Evolutionary conservation across 2,329 filamentous ascomycete species (phyloP).

Genomic region (Stenocarpella maydis): DNA sequence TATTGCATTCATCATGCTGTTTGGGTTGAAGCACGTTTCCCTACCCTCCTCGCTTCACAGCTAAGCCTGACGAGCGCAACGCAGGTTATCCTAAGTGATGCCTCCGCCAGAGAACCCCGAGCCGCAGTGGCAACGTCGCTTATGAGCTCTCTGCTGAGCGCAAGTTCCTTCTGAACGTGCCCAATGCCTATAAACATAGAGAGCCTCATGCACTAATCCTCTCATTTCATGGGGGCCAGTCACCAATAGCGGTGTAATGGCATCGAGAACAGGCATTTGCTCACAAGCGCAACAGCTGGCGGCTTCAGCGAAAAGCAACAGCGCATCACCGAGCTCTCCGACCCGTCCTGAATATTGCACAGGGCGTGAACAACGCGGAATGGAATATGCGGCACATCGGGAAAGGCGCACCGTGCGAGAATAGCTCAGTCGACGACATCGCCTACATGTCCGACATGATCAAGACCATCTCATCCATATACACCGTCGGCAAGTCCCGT

Average conservation of each 20-base stretch:
- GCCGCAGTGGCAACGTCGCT: constrained; percentile 39
- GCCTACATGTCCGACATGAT: constrained; percentile 41
- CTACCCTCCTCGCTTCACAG: constrained; percentile 6
- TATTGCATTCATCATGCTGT: background rate
- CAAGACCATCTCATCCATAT: constrained; percentile 36
- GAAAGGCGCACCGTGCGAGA: constrained; percentile 41
- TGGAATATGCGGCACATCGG: constrained; percentile 40
- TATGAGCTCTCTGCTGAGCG: constrained; percentile 38
- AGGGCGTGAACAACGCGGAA: constrained; percentile 40
- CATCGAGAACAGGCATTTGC: background rate
- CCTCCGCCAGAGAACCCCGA: background rate
- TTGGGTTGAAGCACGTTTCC: background rate
- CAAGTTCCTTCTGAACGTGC: constrained; percentile 40
- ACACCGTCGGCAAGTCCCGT: constrained; percentile 37
- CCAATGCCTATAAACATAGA: constrained; percentile 35
- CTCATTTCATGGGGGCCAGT: constrained; percentile 40
- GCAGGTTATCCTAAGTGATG: background rate
- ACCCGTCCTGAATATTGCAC: constrained; percentile 39
- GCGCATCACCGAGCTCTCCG: constrained; percentile 40
- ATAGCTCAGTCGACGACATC: constrained; percentile 41
- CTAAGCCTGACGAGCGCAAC: background rate
- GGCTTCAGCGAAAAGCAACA: constrained; percentile 40
- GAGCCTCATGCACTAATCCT: constrained; percentile 38
- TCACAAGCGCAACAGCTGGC: constrained; percentile 31
- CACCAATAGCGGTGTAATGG: background rate